Percentiles rank a stretch among this genome's conserved stretches.
Conservation (phyloP, 768 basidiomycete species). For the Trametes gibbosa region DNA sequence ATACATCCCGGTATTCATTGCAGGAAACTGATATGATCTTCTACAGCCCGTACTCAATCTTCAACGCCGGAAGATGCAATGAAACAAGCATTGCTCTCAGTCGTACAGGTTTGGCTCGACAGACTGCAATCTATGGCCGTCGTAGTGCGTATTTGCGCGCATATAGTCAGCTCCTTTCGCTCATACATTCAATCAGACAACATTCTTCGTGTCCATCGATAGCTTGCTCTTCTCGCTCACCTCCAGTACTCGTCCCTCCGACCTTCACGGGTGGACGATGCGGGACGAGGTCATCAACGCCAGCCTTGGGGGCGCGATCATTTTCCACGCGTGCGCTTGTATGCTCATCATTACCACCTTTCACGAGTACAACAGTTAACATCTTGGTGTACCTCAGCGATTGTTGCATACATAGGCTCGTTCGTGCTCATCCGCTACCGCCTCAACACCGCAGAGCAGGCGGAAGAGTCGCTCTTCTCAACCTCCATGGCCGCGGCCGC, state of each 20-base stretch:
- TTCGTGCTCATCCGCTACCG: conserved; percentile 57
- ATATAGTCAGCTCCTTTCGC: background rate
- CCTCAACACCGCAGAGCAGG: conserved; percentile 45
- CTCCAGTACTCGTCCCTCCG: conserved; percentile 24
- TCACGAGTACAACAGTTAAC: background rate
- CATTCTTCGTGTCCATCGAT: conserved; percentile 61
- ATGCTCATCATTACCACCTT: conserved; percentile 12
- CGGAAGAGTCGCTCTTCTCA: background rate
- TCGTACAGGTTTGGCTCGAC: conserved; percentile 60
- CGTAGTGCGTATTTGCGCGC: conserved; percentile 40
- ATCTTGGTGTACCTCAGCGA: conserved; percentile 27
- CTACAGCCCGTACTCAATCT: background rate
- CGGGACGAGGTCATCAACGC: conserved; percentile 19
- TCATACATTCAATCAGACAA: conserved; percentile 39
- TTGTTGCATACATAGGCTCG: conserved; percentile 51
- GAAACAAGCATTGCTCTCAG: conserved; percentile 19
- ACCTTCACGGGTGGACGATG: conserved; percentile 19
- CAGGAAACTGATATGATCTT: background rate
- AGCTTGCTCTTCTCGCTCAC: conserved; percentile 43
- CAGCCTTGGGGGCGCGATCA: conserved; percentile 19
- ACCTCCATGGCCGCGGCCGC: background rate
- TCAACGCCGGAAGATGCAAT: conserved; percentile 6
- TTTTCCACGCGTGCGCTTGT: conserved; percentile 52
- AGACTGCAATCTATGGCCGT: conserved; percentile 57
- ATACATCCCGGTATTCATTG: no score